Evolutionary conservation across 306 rosid genomes (phyloP), one percentile per base, ranked within the genome.

Genomic region (Trifolium fragiferum): DNA sequence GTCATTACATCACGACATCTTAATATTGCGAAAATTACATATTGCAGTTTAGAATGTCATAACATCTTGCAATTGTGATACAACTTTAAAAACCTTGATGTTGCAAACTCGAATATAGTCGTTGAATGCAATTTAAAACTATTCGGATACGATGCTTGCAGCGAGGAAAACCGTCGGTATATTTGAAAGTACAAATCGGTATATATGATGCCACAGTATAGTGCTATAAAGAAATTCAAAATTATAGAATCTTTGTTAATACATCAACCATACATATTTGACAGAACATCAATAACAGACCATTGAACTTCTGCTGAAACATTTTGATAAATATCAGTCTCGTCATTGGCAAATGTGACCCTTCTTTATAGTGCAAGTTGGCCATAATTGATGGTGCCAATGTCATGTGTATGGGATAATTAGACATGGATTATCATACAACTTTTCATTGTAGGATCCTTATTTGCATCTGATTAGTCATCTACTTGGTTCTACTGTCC

Each of bases 371-470:
- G 68, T 66, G 40, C 66, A 65, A 65, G 74, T 50, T 82, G 82
- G 81, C 66, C 81, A 70, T 10, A 73, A 57, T 64, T 51, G 60
- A 69, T 60, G 74, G 64, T 78, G 79, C 63, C 76, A 75, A 54
- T 78, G 81, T 53, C 76, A 75, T 47, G 82, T 72, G 70, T 70
- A 19, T 61, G 12, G 59, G 76, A 74, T 82, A 61, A 33, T 59
- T 40, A 62, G 81, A 77, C 88, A 69, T 65, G 82, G 75, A 73
- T 76, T 76, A 32, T 77, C 67, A 15, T 53, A 33, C 62, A 27
- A 67, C 70, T 53, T 33, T 60, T 70, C 23, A 58, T 75, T 7
- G 81, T 53, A 58, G 77, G 78, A 70, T 40, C 81, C 21, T 35
- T 9, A 6, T 61, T 75, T 20, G 43, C 27, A 32, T 69, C 2